Conservation (phyloP, 768 basidiomycete genomes). For the Kwoniella heveanensis region DNA sequence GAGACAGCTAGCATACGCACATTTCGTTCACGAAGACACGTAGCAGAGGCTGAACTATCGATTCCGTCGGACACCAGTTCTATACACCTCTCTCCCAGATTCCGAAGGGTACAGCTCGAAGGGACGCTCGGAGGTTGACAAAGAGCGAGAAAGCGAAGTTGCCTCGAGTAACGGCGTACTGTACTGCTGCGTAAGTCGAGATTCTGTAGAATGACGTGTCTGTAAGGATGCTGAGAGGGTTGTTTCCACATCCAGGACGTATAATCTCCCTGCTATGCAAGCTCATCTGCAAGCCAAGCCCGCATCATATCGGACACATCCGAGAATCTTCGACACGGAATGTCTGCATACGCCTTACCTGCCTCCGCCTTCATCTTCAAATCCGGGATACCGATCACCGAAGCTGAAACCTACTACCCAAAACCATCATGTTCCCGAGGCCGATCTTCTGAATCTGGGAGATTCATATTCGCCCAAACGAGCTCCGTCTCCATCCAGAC, state of each 20-base stretch:
- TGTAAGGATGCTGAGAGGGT: too few relatives aligned
- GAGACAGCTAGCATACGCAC: too few relatives aligned
- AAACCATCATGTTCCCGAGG: constrained; percentile 38
- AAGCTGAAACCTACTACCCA: constrained; percentile 37
- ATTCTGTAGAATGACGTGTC: too few relatives aligned
- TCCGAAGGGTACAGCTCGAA: constrained; percentile 87
- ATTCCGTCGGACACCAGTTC: constrained; percentile 60
- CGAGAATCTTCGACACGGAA: constrained; percentile 79
- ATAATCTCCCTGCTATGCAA: constrained; percentile 81
- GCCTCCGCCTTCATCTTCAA: constrained; percentile 56
- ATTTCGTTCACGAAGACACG: too few relatives aligned
- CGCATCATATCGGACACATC: constrained; percentile 78
- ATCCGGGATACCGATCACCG: constrained; percentile 48
- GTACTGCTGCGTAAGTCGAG: constrained; percentile 75
- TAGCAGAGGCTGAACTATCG: too few relatives aligned
- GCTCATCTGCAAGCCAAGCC: constrained; percentile 86
- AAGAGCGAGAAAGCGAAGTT: constrained; percentile 91
- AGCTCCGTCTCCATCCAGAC: constrained; percentile 13
- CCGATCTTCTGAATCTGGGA: constrained; percentile 48
- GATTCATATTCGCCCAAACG: constrained; percentile 17
- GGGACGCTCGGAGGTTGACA: constrained; percentile 84
- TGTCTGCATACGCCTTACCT: constrained; percentile 92
- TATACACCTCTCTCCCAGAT: constrained; percentile 93
- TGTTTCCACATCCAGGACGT: constrained; percentile 70
- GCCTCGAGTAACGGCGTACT: constrained; percentile 93